Percentiles rank a stretch among this genome's conserved stretches.
Conservation (phyloP, 495 filamentous ascomycete genomes). For the Echria macrotheca region DNA sequence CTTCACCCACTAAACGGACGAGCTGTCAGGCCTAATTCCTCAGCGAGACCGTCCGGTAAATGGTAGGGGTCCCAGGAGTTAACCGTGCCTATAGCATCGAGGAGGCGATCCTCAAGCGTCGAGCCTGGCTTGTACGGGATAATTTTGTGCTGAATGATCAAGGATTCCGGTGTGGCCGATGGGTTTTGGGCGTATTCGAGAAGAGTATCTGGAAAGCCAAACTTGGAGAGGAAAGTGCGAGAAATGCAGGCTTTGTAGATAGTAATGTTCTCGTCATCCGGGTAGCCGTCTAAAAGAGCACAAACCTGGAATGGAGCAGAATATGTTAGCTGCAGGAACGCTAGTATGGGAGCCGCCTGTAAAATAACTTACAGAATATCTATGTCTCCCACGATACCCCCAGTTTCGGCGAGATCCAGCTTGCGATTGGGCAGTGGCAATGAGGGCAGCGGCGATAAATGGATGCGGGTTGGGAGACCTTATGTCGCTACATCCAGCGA, state of each 20-base stretch:
- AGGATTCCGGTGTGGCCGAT: slow-evolving; percentile 10
- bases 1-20: neutral
- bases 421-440: slow-evolving; percentile 7
- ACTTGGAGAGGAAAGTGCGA: slow-evolving; percentile 12
- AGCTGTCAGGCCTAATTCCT: slow-evolving; percentile 5
- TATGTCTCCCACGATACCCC: slow-evolving; percentile 5
- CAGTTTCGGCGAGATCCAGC: slow-evolving; percentile 10
- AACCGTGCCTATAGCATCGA: slow-evolving; percentile 6
- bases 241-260: slow-evolving; percentile 9
- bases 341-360: slow-evolving; percentile 7
- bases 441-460: slow-evolving; percentile 6
- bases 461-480: slow-evolving; percentile 6
- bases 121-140: slow-evolving; percentile 7
- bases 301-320: slow-evolving; percentile 5
- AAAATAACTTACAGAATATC: slow-evolving; percentile 8
- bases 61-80: slow-evolving; percentile 5
- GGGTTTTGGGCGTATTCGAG: slow-evolving; percentile 10
- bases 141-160: slow-evolving; percentile 6
- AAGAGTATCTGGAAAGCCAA: slow-evolving; percentile 10
- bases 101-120: slow-evolving; percentile 6
- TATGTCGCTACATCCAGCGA: slow-evolving; percentile 7
- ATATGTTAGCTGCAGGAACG: slow-evolving; percentile 8
- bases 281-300: slow-evolving; percentile 9
- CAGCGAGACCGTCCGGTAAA: slow-evolving; percentile 5
- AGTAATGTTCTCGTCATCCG: slow-evolving; percentile 11